These are phyloP conservation scores for Dothistroma septosporum DNA, from an alignment of 2,329 filamentous ascomycete species.

Conservation along the genomic window DNA sequence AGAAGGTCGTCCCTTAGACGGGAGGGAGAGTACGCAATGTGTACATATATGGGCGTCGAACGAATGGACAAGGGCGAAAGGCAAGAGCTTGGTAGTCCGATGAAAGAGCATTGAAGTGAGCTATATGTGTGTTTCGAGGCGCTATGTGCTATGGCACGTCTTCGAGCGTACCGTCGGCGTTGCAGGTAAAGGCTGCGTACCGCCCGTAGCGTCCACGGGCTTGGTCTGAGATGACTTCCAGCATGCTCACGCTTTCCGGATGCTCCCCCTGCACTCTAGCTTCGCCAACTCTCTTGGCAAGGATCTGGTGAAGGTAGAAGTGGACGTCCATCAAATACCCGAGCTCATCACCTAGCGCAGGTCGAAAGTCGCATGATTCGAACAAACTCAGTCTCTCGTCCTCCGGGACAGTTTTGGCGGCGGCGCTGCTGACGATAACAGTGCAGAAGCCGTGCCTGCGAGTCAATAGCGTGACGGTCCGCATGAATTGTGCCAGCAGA, in stretches of 20 bases:
- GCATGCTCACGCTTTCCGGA: conserved; percentile 33
- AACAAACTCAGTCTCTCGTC: conserved; percentile 40
- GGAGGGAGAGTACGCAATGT: not conserved
- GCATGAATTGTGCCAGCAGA: conserved; percentile 41
- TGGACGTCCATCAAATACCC: conserved; percentile 39
- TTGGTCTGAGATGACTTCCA: conserved; percentile 45
- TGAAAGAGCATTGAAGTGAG: not conserved
- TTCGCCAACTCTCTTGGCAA: conserved; percentile 36
- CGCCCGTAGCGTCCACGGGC: conserved; percentile 35
- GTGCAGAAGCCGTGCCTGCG: conserved; percentile 37
- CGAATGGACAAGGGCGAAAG: not conserved
- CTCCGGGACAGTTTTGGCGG: conserved; percentile 9
- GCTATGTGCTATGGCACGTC: conserved; percentile 8
- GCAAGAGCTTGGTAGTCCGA: conserved; percentile 3
- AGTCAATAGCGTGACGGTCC: conserved; percentile 40
- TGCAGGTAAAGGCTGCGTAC: conserved; percentile 35
- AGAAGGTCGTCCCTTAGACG: conserved; percentile 4
- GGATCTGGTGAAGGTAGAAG: conserved; percentile 38
- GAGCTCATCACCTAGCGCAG: conserved; percentile 39
- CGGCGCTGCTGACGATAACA: conserved; percentile 13
- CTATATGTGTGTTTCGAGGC: not conserved
- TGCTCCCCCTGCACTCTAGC: conserved; percentile 10
- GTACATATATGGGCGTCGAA: conserved; percentile 14
- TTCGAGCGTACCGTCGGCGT: conserved; percentile 17
- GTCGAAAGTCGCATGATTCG: conserved; percentile 35